Conservation (phyloP, 129 eudicot genomes). For the carrot (Daucus carota) region DH1_v3.0 NC_030389.2:42467001-42467500, state of each 20-base stretch:
- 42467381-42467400: neutral
- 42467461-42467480: no score
- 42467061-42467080: neutral
- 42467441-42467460: no score
- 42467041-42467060: neutral
- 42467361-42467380: neutral
- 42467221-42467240: neutral
- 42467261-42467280: neutral
- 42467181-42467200: neutral
- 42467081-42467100: neutral
- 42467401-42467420: no score
- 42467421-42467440: neutral
- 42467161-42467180: neutral
- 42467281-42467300: neutral
- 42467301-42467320: neutral
- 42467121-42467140: neutral
- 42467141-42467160: neutral
- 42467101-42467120: neutral
- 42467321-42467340: neutral
- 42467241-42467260: neutral
- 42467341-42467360: neutral
- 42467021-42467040: constrained; percentile 5
- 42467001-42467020: constrained; percentile 80
- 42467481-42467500: neutral
- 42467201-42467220: neutral